Evolutionary conservation across 2,329 filamentous ascomycete species (phyloP).

Genomic region (Taxawa tesnikishii): DNA sequence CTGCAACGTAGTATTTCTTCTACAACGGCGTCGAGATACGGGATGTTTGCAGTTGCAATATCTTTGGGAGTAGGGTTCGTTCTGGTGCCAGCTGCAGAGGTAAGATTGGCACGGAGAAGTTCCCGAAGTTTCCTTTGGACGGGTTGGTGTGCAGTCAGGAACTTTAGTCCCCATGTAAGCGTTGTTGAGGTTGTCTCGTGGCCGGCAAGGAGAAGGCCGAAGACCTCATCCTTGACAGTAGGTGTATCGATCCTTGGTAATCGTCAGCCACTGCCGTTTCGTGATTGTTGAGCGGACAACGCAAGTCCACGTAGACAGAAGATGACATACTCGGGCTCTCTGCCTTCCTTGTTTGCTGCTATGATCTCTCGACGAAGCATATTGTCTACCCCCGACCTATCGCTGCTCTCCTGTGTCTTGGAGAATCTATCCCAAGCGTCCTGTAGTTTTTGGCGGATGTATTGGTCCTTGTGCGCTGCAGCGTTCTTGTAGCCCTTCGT

Average conservation of each 20-base stretch:
- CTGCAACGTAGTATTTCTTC: conserved; percentile 28
- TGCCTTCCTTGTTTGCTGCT: conserved; percentile 21
- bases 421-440: conserved; percentile 3
- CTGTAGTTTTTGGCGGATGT: conserved; percentile 20
- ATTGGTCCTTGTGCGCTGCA: conserved; percentile 15
- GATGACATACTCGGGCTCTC: conserved; percentile 8
- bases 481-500: conserved; percentile 5
- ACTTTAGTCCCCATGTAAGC: conserved; percentile 28
- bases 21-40: conserved; percentile 30
- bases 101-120: conserved; percentile 17
- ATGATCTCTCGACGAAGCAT: conserved; percentile 21
- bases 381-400: conserved; percentile 22
- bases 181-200: conserved; percentile 34
- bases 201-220: conserved; percentile 27
- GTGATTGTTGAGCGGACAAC: no score
- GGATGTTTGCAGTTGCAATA: conserved; percentile 18
- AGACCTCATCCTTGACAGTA: conserved; percentile 16
- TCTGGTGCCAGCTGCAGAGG: conserved; percentile 8
- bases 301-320: not conserved
- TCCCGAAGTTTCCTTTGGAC: conserved; percentile 24
- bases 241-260: conserved; percentile 13
- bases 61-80: conserved; percentile 18
- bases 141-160: conserved; percentile 20
- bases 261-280: no score
- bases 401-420: conserved; percentile 9